These are phyloP conservation scores for Tilletia caries DNA, from an alignment of 1,284 basidiomycete genomes.

Conservation along the genomic window DNA sequence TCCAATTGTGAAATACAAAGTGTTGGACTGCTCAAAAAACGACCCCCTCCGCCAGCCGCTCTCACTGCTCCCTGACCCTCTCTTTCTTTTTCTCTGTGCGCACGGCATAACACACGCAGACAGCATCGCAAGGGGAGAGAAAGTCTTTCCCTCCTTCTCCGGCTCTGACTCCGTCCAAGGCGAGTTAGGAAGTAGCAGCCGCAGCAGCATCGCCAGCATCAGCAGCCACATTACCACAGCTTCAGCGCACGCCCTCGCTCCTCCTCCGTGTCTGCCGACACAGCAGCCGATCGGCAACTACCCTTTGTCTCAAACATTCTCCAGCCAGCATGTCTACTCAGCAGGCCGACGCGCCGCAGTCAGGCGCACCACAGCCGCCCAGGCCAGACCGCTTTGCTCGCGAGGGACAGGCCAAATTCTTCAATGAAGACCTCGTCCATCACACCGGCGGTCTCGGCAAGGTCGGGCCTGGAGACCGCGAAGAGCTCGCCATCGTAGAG, in stretches of 20 bases:
- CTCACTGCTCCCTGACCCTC: too few relatives aligned
- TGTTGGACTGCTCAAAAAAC: too few relatives aligned
- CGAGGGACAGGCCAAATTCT: constrained; percentile 7
- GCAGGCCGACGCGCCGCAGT: not conserved
- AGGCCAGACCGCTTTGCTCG: not conserved
- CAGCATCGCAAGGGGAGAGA: too few relatives aligned
- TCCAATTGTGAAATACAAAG: too few relatives aligned
- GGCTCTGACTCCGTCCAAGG: not conserved
- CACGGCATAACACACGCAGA: too few relatives aligned
- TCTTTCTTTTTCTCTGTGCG: not conserved
- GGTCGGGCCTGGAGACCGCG: constrained; percentile 20
- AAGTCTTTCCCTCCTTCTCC: not conserved
- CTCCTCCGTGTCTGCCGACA: not conserved
- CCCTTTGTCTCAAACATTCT: not conserved
- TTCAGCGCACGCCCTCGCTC: not conserved
- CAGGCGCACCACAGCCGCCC: not conserved
- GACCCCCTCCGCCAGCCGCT: too few relatives aligned
- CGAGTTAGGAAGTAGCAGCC: too few relatives aligned
- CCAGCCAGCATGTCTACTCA: not conserved
- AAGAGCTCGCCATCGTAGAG: constrained; percentile 31
- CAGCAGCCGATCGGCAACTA: too few relatives aligned
- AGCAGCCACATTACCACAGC: not conserved
- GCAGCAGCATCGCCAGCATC: too few relatives aligned
- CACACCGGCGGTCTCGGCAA: constrained; percentile 27
- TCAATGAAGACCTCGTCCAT: constrained; percentile 18